Evolutionary conservation across 164 flowering plant species (phyloP).

Genomic region (Chimonanthus praecox): DNA sequence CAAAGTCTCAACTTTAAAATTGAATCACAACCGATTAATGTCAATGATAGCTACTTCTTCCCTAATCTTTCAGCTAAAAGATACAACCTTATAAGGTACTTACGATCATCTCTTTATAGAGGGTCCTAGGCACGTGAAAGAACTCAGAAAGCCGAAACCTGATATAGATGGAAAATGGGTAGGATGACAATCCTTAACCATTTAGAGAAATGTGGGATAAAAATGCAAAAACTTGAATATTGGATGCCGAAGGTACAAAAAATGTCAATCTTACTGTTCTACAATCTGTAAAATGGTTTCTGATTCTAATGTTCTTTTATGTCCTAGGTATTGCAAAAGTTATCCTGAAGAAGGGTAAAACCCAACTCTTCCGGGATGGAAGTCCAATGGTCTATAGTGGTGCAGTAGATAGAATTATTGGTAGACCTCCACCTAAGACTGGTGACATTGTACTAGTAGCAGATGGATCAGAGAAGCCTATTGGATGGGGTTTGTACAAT

Average conservation of each 20-base stretch:
- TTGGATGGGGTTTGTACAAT: slow-evolving; percentile 95
- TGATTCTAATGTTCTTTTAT: slow-evolving; percentile 1
- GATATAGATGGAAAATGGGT: neutral
- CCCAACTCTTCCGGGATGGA: slow-evolving; percentile 81
- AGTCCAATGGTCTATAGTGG: slow-evolving; percentile 99
- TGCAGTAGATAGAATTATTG: slow-evolving; percentile 89
- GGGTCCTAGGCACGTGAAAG: too few relatives aligned
- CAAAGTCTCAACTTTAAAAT: too few relatives aligned
- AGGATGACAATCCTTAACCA: neutral
- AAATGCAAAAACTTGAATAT: too few relatives aligned
- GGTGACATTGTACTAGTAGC: slow-evolving; percentile 89
- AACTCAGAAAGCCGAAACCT: neutral
- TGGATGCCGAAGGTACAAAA: neutral
- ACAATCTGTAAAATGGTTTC: neutral
- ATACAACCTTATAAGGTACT: too few relatives aligned
- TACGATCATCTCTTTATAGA: too few relatives aligned
- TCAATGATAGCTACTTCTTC: too few relatives aligned
- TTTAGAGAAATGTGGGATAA: neutral
- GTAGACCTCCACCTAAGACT: slow-evolving; percentile 83
- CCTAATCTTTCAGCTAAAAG: too few relatives aligned
- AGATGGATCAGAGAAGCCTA: slow-evolving; percentile 85
- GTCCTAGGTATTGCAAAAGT: slow-evolving; percentile 77
- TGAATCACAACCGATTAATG: too few relatives aligned
- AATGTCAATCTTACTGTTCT: neutral
- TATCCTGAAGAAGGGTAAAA: slow-evolving; percentile 89